Evolutionary conservation across 2,329 filamentous ascomycete genomes (phyloP).

Genomic region (Pyricularia grisea): DNA sequence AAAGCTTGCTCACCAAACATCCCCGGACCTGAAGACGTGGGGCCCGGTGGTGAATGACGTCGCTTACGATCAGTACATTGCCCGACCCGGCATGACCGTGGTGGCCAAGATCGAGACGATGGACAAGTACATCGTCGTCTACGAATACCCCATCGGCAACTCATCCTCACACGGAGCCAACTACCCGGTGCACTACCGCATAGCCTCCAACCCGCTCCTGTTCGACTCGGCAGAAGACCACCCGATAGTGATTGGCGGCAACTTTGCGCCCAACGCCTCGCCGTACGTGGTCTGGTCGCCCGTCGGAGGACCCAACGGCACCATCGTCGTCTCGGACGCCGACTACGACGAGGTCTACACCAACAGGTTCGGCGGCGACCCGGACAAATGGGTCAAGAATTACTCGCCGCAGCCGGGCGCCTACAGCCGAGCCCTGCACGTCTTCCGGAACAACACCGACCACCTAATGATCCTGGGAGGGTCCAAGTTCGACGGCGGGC

Average conservation of each 20-base stretch:
- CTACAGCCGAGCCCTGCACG: conserved; percentile 26
- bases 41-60: conserved; percentile 52
- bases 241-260: conserved; percentile 20
- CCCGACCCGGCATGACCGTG: conserved; percentile 60
- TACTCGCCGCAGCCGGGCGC: conserved; percentile 23
- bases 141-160: conserved; percentile 47
- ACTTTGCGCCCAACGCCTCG: conserved; percentile 24
- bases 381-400: conserved; percentile 25
- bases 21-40: conserved; percentile 53
- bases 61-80: conserved; percentile 49
- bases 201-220: conserved; percentile 27
- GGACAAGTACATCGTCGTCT: conserved; percentile 53
- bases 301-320: conserved; percentile 33
- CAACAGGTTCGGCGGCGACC: conserved; percentile 29
- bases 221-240: conserved; percentile 23
- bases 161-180: conserved; percentile 16
- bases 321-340: conserved; percentile 30
- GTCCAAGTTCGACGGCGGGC: conserved; percentile 24
- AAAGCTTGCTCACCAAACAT: conserved; percentile 56
- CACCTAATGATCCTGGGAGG: conserved; percentile 33
- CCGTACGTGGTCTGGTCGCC: conserved; percentile 35
- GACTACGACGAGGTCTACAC: conserved; percentile 28
- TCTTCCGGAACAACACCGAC: conserved; percentile 23
- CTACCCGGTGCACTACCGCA: conserved; percentile 35
- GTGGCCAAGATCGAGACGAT: conserved; percentile 44